Percentiles rank a stretch among this genome's conserved stretches.
phyloP scores from a whole-genome alignment of 2,329 filamentous ascomycete genomes.

The Blastomyces emzantsi region DNA sequence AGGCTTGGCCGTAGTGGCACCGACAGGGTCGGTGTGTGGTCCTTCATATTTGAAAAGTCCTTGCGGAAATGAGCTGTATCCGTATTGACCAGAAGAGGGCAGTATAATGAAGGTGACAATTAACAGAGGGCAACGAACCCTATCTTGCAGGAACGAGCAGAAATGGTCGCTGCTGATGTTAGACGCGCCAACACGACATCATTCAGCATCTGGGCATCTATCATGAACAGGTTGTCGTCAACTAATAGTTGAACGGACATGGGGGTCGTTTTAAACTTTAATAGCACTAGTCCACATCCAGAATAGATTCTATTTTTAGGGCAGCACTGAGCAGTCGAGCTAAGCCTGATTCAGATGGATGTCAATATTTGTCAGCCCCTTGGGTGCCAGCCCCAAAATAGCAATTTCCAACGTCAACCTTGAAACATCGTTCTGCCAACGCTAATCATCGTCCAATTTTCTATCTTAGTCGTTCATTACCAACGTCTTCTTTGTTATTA shows the following conservation, averaged over 20 bases:
- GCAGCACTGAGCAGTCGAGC: not conserved
- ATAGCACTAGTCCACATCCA: not conserved
- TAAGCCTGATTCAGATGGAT: not conserved
- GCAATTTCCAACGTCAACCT: conserved; percentile 7
- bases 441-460: not conserved
- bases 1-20: not conserved
- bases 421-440: not conserved
- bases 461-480: not conserved
- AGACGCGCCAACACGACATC: too few relatives aligned
- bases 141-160: too few relatives aligned
- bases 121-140: not conserved
- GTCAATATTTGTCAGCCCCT: not conserved
- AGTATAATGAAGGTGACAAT: not conserved
- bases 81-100: not conserved
- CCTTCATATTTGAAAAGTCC: conserved; percentile 3
- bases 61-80: conserved; percentile 1
- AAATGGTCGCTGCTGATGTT: too few relatives aligned
- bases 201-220: too few relatives aligned
- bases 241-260: too few relatives aligned
- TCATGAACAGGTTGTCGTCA: too few relatives aligned
- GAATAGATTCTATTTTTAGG: not conserved
- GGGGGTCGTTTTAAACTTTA: not conserved
- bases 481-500: not conserved
- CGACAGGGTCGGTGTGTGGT: not conserved
- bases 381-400: conserved; percentile 1